Evolutionary conservation across 805 yeast genomes (phyloP).

Genomic region (Cyberlindnera mississippiensis): DNA sequence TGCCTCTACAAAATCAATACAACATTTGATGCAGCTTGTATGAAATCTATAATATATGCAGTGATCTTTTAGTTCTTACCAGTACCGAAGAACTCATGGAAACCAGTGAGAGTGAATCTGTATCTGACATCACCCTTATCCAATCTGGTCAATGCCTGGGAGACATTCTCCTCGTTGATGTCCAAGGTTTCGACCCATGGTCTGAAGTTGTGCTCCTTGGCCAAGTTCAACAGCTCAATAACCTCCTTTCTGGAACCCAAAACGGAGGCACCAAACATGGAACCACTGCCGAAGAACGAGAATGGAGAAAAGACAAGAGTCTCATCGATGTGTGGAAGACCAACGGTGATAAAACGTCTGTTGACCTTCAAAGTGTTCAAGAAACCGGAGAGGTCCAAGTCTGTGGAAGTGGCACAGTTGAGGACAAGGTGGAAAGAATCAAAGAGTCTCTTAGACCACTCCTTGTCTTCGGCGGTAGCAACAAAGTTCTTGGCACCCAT

Average conservation of each 20-base stretch:
- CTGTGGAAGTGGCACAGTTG: constrained; percentile 45
- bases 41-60: no score
- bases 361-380: constrained; percentile 50
- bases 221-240: constrained; percentile 59
- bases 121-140: constrained; percentile 55
- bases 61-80: constrained; percentile 19
- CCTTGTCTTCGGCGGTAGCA: constrained; percentile 48
- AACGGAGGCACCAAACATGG: constrained; percentile 53
- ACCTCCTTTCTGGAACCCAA: constrained; percentile 64
- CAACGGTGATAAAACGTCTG: constrained; percentile 60
- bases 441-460: constrained; percentile 34
- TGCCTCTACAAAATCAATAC: no score
- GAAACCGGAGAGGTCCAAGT: constrained; percentile 46
- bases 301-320: constrained; percentile 42
- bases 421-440: constrained; percentile 44
- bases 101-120: constrained; percentile 59
- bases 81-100: constrained; percentile 37
- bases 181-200: constrained; percentile 64
- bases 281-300: constrained; percentile 46
- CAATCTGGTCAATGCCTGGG: constrained; percentile 51
- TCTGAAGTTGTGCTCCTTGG: constrained; percentile 51
- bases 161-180: constrained; percentile 48
- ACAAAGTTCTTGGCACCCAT: constrained; percentile 52
- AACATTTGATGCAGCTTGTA: no score
- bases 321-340: constrained; percentile 52